A percentile compares a stretch with the other conserved stretches of the same genome.
phyloP scores from a whole-genome alignment of 2,329 filamentous ascomycete genomes.

The Graphiopsis chlorocephala region DNA sequence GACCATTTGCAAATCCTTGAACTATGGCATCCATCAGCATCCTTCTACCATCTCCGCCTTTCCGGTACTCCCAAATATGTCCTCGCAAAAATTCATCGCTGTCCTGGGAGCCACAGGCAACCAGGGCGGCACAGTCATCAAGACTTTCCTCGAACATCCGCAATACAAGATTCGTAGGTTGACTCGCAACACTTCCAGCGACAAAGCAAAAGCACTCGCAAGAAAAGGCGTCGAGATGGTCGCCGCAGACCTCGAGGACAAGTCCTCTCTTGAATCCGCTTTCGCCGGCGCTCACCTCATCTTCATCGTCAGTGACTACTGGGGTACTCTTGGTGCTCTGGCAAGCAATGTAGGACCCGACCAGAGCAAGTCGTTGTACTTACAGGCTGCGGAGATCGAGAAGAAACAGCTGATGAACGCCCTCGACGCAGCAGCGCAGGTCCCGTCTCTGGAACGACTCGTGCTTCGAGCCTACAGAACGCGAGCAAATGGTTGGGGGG shows the following conservation, averaged over 20 bases:
- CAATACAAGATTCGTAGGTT: constrained; percentile 55
- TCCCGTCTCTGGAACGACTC: background rate
- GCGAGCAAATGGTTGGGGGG: background rate
- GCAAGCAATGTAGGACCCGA: background rate
- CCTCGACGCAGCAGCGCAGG: background rate
- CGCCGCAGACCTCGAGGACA: constrained; percentile 51
- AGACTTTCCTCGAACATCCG: constrained; percentile 41
- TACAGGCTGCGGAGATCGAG: background rate
- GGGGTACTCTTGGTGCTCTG: background rate
- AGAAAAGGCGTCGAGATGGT: constrained; percentile 52
- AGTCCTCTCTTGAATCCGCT: constrained; percentile 43
- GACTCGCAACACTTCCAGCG: constrained; percentile 49
- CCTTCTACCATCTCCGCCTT: background rate
- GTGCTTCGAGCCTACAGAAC: background rate
- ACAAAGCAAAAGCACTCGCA: constrained; percentile 45
- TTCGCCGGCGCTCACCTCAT: constrained; percentile 49
- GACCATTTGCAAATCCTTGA: background rate
- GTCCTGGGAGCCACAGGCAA: constrained; percentile 22
- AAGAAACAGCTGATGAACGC: background rate
- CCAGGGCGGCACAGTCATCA: constrained; percentile 58
- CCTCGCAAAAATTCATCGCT: background rate
- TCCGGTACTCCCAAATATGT: background rate
- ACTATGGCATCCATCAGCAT: background rate
- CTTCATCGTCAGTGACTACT: constrained; percentile 46
- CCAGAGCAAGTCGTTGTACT: background rate